Evolutionary conservation across 2,329 filamentous ascomycete genomes (phyloP).

Genomic region (Venturia oleaginea): DNA sequence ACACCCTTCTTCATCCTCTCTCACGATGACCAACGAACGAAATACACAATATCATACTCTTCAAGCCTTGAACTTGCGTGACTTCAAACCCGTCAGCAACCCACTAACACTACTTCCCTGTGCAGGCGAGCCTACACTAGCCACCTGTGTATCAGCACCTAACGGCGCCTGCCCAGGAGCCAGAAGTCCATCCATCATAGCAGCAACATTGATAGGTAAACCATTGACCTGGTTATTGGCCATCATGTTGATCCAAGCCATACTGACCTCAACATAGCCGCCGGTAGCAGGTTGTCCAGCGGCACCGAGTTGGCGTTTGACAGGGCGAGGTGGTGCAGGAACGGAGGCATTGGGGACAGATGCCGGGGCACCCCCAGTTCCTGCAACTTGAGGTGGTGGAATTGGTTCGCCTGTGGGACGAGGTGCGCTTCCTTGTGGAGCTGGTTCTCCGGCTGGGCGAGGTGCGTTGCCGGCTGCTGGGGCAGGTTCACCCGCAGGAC

Average conservation of each 20-base stretch:
- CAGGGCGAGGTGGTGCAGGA: conserved; percentile 17
- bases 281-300: conserved; percentile 17
- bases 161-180: background rate
- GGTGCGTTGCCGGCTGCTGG: background rate
- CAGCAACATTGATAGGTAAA: conserved; percentile 9
- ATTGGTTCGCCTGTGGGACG: background rate
- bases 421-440: background rate
- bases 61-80: background rate
- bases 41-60: background rate
- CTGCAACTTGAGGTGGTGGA: background rate
- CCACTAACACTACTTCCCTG: background rate
- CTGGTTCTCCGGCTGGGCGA: background rate
- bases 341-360: conserved; percentile 11
- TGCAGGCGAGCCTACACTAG: background rate
- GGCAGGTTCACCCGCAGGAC: background rate
- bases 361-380: background rate
- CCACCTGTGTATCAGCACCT: background rate
- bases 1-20: background rate
- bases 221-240: conserved; percentile 17
- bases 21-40: background rate
- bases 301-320: conserved; percentile 20
- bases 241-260: conserved; percentile 28
- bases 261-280: conserved; percentile 25
- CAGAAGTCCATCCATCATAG: conserved; percentile 11
- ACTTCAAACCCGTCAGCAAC: conserved; percentile 2